Evolutionary conservation across 805 yeast species (phyloP), one percentile per base, ranked within the genome.

Genomic region (Nakazawaea peltata): DNA sequence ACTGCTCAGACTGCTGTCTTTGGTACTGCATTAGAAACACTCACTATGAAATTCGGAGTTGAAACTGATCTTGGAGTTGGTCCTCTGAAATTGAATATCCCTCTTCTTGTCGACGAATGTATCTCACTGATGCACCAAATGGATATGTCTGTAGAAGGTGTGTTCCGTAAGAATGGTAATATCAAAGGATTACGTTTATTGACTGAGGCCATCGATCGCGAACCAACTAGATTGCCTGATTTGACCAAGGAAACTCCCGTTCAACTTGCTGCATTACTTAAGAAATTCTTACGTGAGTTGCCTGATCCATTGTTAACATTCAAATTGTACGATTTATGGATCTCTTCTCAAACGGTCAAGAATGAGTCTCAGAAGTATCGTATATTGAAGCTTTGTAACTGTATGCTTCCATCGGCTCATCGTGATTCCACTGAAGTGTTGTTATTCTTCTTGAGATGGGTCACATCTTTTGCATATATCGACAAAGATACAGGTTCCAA

Each of bases 131-230:
- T 92, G 64, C 73, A 84, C 35, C 90, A 81, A 41, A 86, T 84
- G 67, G 97, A 92, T 57, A 75, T 90, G 81, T 84, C 97, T 3
- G 87, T 79, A 21, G 98, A 92, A 57, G 98, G 98, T 41, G 81
- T 92, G 4, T 92, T 92, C 69, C 74, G 99, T 49, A 81, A 88
- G 51, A 92, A 92, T 53, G 99, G 99, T 50, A 92, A 92, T 53
- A 88, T 92, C 50, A 77, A 87, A 47, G 71, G 83, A 30, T 63
- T 90, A 33, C 74, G 81, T 46, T 83, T 79, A 44, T 60, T 88
- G 39, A 72, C 86, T 0, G 85, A 76, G 36, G 69, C 65, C 32
- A 80, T 90, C 44, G 92, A 92, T 57, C 63, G 69, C 30, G 67
- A 71, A 45, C 95, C 96, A 2, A 69, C 75, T 16, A 72, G 66